Evolutionary conservation across 176 grass and related monocot genomes (phyloP), one percentile per base, ranked within the genome.

Genomic region (Carex cristatella): DNA sequence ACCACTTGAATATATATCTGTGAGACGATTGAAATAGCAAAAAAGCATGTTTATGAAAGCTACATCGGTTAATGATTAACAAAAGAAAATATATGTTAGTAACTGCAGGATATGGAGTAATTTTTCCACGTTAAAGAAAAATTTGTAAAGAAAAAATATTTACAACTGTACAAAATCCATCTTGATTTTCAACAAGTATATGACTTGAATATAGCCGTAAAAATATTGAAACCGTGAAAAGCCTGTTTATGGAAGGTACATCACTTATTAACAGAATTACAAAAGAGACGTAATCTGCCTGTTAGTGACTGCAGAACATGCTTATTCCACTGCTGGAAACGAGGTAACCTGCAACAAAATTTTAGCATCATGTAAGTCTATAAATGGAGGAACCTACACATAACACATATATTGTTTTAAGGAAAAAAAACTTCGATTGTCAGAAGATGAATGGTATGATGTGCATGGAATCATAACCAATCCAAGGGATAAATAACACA

Each of bases 211-310:
- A 77, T 77, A 57, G 49, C 73, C 27, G 1, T 55, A 33, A 11
- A 57, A 77, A 77, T 77, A 33, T 77, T 15, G 4, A 72, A 77
- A 77, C 44, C 32, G 11, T 6, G 13, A 77, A 31, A 77, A 77
- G 11, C 23, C 44, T 56, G 27, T 77, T 63, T 23, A 63, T 77
- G 48, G 12, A 57, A 56, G 73, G 49, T 33, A 57, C 73, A 77
- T 55, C 11, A 57, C 10, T 77, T 77, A 32, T 77, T 77, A 77
- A 77, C 49, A 77, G 57, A 32, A 77, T 56, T 77, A 77, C 49
- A 77, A 57, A 15, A 31, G 23, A 77, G 73, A 30, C 18, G 8
- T 77, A 70, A 70, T 77, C 49, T 77, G 23, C 27, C 15, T 11
- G 27, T 77, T 77, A 46, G 27, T 31, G 71, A 72, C 44, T 76